These are phyloP conservation scores for Alisma plantagoaquatica DNA, from an alignment of 106 monocot genomes.

Conservation along the genomic window DNA sequence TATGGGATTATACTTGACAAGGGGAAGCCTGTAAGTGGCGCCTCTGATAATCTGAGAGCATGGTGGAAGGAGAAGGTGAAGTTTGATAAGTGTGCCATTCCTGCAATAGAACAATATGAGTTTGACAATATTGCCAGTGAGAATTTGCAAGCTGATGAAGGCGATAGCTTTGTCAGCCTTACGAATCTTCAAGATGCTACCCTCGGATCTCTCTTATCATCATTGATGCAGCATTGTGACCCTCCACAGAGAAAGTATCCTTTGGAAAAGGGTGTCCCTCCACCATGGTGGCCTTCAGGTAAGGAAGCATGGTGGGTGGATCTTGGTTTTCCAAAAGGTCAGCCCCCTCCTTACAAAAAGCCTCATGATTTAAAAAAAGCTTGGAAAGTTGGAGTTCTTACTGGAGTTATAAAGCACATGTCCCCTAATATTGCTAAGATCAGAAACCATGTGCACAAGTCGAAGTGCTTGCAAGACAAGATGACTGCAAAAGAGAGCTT, in stretches of 20 bases:
- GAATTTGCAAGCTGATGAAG: constrained; percentile 24
- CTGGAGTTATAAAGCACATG: constrained; percentile 92
- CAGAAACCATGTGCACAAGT: constrained; percentile 67
- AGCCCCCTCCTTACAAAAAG: constrained; percentile 53
- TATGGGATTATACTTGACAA: constrained; percentile 97
- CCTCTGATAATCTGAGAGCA: constrained; percentile 92
- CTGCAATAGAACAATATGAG: constrained; percentile 81
- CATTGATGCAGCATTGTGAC: constrained; percentile 92
- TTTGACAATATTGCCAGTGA: constrained; percentile 39
- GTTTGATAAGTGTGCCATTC: constrained; percentile 89
- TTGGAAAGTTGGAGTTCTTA: constrained; percentile 96
- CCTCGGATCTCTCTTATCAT: constrained; percentile 84
- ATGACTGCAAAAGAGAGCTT: too few species aligned
- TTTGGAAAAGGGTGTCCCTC: constrained; percentile 66
- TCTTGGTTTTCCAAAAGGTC: too few species aligned
- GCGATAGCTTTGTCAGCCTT: constrained; percentile 39
- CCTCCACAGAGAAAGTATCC: constrained; percentile 93
- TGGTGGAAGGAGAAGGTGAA: constrained; percentile 99
- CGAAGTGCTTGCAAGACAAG: constrained; percentile 97
- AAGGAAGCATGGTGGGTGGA: constrained; percentile 83
- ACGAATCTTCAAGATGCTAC: constrained; percentile 96
- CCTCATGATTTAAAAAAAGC: constrained; percentile 98
- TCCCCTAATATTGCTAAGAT: constrained; percentile 89
- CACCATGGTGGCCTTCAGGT: constrained; percentile 96
- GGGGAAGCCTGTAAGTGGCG: constrained; percentile 91